A percentile compares a stretch with the other conserved stretches of the same genome.
Conservation (phyloP, 2,329 filamentous ascomycete genomes). For the Aspergillus puulaauensis region DNA sequence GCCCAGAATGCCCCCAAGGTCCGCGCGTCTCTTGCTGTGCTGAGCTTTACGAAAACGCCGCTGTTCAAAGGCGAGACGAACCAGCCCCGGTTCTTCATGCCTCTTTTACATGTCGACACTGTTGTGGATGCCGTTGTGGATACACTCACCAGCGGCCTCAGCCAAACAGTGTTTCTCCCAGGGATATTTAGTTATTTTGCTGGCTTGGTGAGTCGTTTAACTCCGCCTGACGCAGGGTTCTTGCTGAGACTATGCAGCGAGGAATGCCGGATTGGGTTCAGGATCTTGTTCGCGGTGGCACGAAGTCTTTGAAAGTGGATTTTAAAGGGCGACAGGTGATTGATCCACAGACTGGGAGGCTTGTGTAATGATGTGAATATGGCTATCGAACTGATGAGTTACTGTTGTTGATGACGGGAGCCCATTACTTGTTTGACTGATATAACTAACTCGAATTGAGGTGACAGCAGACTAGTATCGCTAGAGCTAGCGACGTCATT, state of each 20-base stretch:
- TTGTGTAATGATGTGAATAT: not conserved
- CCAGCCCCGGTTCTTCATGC: constrained; percentile 22
- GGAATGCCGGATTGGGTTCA: constrained; percentile 21
- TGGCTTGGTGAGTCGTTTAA: constrained; percentile 18
- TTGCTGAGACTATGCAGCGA: constrained; percentile 11
- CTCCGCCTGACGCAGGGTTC: not conserved
- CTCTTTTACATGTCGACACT: constrained; percentile 25
- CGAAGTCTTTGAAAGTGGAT: constrained; percentile 20
- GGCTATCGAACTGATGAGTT: too few species aligned
- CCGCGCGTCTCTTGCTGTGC: constrained; percentile 19
- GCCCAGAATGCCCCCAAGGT: constrained; percentile 14
- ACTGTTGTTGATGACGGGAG: too few species aligned
- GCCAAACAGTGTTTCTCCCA: constrained; percentile 19
- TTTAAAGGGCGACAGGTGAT: constrained; percentile 21
- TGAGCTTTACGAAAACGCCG: constrained; percentile 26
- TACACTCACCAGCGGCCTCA: constrained; percentile 19
- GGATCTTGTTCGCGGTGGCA: constrained; percentile 11
- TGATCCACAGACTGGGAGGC: constrained; percentile 17
- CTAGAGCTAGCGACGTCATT: too few species aligned
- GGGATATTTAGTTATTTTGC: constrained; percentile 20
- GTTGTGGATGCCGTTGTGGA: constrained; percentile 24
- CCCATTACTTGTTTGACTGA: too few species aligned
- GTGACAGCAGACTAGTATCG: too few species aligned
- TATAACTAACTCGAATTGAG: too few species aligned
- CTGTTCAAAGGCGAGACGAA: constrained; percentile 26